These are phyloP conservation scores for Phytophthora boehmeriae DNA, from an alignment of 352 stramenopile genomes.

Conservation along the genomic window DNA sequence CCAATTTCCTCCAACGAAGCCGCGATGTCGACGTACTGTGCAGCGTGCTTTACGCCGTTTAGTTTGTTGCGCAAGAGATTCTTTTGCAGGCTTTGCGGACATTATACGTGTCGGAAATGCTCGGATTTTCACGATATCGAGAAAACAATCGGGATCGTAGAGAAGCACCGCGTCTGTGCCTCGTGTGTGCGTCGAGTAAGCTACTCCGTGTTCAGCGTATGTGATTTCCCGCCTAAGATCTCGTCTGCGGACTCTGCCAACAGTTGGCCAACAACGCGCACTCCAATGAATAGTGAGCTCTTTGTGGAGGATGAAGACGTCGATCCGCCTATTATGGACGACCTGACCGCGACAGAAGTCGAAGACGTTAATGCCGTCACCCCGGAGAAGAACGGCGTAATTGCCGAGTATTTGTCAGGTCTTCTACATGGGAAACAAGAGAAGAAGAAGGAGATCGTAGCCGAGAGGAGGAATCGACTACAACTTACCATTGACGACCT, in stretches of 20 bases:
- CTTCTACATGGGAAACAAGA: constrained; percentile 24
- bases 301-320: constrained; percentile 27
- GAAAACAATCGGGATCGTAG: constrained; percentile 42
- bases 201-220: constrained; percentile 56
- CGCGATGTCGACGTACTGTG: constrained; percentile 42
- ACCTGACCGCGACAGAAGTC: constrained; percentile 39
- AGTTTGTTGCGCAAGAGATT: constrained; percentile 51
- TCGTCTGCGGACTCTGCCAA: constrained; percentile 8
- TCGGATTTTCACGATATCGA: constrained; percentile 51
- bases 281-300: constrained; percentile 19
- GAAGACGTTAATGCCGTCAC: constrained; percentile 41
- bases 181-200: constrained; percentile 53
- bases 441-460: constrained; percentile 25
- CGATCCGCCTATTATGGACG: constrained; percentile 42
- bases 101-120: constrained; percentile 66
- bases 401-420: constrained; percentile 31
- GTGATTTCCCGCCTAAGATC: constrained; percentile 32
- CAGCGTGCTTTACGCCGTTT: constrained; percentile 49
- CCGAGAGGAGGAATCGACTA: constrained; percentile 23
- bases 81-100: constrained; percentile 61
- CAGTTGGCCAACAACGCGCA: constrained; percentile 27
- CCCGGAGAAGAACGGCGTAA: constrained; percentile 11
- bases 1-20: constrained; percentile 25
- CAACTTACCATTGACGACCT: constrained; percentile 42
- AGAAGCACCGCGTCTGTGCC: constrained; percentile 53